Base-by-base conservation (phyloP, 108 stramenopile species). In the Nitzschia sp. region DNA sequence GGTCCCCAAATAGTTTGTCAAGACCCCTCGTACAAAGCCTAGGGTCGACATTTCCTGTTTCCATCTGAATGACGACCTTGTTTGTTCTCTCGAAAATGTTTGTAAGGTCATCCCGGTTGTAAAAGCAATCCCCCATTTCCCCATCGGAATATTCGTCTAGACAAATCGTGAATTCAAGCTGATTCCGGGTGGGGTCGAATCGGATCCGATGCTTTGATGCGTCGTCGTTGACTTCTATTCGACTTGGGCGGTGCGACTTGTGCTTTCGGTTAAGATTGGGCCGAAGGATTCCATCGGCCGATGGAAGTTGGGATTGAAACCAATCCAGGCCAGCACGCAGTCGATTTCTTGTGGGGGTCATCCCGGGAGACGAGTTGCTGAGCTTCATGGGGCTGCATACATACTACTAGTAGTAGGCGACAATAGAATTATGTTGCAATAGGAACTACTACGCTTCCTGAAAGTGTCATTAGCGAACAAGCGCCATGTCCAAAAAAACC, bases 11-110 rank as follows among this genome's bases (percentile, higher is more conserved):
- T 8, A 62, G 24, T 25, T 62, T 62, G 28, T 62, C 61, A 3
- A 62, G 36, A 24, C 61, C 61, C 18, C 61, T 34, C 28, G 30
- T 42, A 25, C 61, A 62, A 26, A 62, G 5, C 23, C 28, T 62
- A 18, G 33, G 36, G 21, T 62, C 61, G 18, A 46, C 30, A 8
- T 62, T 19, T 13, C 61, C 61, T 3, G 36, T 18, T 42, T 62
- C 36, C 8, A 46, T 25, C 26, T 62, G 18, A 6, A 17, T 13
- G 8, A 62, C 24, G 13, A 62, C 9, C 11, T 21, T 38, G 36
- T 62, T 9, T 8, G 61, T 27, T 19, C 25, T 15, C 21, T 62
- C 42, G 36, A 26, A 46, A 19, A 62, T 62, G 15, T 4, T 5
- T 6, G 8, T 25, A 3, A 62, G 42, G 3, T 62, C 61, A 11